phyloP scores from a whole-genome alignment of 768 basidiomycete species.

The Candolleomyces efflorescens region DNA sequence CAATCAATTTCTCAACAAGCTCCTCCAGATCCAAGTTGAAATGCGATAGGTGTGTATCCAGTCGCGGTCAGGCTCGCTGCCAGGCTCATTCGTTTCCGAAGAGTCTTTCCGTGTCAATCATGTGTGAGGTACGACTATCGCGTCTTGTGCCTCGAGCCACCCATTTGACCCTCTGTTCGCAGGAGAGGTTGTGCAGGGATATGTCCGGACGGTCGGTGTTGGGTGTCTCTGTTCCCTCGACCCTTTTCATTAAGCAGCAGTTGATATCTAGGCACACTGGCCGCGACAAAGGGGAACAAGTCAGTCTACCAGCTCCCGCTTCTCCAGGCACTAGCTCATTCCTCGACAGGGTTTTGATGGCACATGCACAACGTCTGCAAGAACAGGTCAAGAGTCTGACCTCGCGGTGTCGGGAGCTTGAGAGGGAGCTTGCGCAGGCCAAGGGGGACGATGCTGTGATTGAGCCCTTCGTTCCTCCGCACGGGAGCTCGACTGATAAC shows the following conservation, averaged over 20 bases:
- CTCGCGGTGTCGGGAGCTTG: constrained; percentile 41
- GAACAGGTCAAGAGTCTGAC: constrained; percentile 44
- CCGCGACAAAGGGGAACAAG: constrained; percentile 58
- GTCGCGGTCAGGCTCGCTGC: neutral
- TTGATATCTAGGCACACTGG: constrained; percentile 34
- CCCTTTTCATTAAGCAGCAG: no score
- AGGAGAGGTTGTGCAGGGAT: constrained; percentile 49
- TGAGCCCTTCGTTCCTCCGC: neutral
- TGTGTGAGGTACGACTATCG: constrained; percentile 35
- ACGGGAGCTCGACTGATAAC: neutral
- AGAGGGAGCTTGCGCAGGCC: constrained; percentile 31
- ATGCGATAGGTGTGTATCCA: constrained; percentile 38
- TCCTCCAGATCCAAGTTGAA: constrained; percentile 45
- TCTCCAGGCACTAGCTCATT: neutral
- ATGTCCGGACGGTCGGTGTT: constrained; percentile 42
- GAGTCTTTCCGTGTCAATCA: constrained; percentile 51
- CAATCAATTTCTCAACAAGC: neutral
- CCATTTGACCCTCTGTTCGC: neutral
- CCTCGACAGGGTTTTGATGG: constrained; percentile 42
- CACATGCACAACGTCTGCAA: constrained; percentile 41
- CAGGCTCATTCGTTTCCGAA: constrained; percentile 15
- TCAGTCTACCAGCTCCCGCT: constrained; percentile 16
- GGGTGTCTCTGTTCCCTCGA: no score
- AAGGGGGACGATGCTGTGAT: constrained; percentile 12
- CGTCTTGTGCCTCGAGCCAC: neutral